These are phyloP conservation scores for Sporisorium reilianum DNA, from an alignment of 1,284 basidiomycete species.

Conservation along the genomic window DNA sequence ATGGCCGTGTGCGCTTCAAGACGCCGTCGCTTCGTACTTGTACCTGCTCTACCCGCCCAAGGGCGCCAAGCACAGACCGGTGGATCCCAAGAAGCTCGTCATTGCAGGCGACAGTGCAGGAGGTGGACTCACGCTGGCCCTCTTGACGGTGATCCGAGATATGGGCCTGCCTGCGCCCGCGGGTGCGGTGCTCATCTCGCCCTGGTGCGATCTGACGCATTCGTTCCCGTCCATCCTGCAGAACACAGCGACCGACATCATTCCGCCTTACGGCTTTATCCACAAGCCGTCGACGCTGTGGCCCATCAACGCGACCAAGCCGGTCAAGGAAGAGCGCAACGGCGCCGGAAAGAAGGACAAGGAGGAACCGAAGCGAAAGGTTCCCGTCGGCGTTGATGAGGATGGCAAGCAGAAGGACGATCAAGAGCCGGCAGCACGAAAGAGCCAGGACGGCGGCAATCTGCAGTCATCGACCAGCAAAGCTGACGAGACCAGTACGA, in stretches of 20 bases:
- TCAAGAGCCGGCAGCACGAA: constrained; percentile 29
- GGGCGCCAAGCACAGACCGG: constrained; percentile 74
- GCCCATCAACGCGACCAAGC: constrained; percentile 54
- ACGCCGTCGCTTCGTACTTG: constrained; percentile 83
- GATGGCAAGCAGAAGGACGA: constrained; percentile 10
- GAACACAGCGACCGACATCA: constrained; percentile 82
- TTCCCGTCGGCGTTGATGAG: constrained; percentile 34
- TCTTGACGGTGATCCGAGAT: constrained; percentile 93
- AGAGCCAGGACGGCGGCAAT: constrained; percentile 27
- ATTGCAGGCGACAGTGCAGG: constrained; percentile 92
- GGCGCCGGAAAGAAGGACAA: background rate
- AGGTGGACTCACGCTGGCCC: constrained; percentile 84
- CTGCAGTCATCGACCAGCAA: background rate
- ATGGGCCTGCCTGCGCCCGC: constrained; percentile 83
- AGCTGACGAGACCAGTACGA: background rate
- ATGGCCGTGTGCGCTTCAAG: constrained; percentile 93
- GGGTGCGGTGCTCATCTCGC: constrained; percentile 64
- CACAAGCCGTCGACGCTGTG: constrained; percentile 68
- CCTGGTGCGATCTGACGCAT: constrained; percentile 92
- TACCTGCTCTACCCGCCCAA: constrained; percentile 81
- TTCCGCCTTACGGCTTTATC: constrained; percentile 72
- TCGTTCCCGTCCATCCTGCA: constrained; percentile 88
- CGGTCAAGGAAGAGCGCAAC: constrained; percentile 13
- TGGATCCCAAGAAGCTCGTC: constrained; percentile 85
- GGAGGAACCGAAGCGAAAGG: constrained; percentile 25